Evolutionary conservation across 2,329 filamentous ascomycete species (phyloP).

Genomic region (Calonectria hongkongensis): DNA sequence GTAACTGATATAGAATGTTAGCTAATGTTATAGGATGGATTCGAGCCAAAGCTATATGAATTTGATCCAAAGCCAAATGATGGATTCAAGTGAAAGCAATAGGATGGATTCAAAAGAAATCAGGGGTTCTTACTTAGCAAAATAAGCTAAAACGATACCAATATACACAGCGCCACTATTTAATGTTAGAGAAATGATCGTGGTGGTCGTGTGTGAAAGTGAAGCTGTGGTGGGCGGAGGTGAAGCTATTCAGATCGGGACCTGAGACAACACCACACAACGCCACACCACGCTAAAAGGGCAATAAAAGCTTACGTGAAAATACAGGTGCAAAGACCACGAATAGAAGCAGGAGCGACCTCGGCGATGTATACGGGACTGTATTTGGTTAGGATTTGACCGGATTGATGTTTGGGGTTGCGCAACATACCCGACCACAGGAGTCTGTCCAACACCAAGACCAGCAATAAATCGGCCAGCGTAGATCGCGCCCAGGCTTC

Average conservation of each 20-base stretch:
- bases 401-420: background rate
- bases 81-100: too few relatives aligned
- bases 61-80: too few relatives aligned
- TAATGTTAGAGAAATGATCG: background rate
- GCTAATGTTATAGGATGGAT: background rate
- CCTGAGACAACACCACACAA: too few relatives aligned
- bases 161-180: slow-evolving; percentile 76
- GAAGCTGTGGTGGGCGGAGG: too few relatives aligned
- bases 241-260: too few relatives aligned
- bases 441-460: slow-evolving; percentile 79
- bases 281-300: too few relatives aligned
- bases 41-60: too few relatives aligned
- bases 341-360: slow-evolving; percentile 80
- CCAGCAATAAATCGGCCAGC: slow-evolving; percentile 80
- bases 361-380: slow-evolving; percentile 83
- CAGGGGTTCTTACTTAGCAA: slow-evolving; percentile 61
- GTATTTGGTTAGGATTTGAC: slow-evolving; percentile 16
- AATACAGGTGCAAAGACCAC: slow-evolving; percentile 82
- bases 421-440: slow-evolving; percentile 72
- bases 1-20: slow-evolving; percentile 69
- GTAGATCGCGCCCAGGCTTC: slow-evolving; percentile 75
- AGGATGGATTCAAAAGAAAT: background rate
- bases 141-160: slow-evolving; percentile 87
- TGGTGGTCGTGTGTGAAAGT: too few relatives aligned
- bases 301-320: slow-evolving; percentile 57